phyloP scores from a whole-genome alignment of 768 basidiomycete species.

The Dentipellis sp. region DNA sequence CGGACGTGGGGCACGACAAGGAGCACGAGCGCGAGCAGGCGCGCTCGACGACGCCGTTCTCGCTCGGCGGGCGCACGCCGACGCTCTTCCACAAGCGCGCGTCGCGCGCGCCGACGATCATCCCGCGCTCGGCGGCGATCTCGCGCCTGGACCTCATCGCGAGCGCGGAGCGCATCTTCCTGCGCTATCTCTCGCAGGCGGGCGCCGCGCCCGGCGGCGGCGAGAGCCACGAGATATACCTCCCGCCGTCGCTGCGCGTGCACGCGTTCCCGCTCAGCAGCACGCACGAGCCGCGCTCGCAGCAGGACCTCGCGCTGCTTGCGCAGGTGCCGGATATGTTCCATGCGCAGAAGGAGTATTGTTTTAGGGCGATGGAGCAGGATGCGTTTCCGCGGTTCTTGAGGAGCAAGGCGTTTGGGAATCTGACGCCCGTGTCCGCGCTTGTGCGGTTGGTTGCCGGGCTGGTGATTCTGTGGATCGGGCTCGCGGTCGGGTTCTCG shows the following conservation, averaged over 20 bases:
- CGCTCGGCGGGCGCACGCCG: conserved; percentile 63
- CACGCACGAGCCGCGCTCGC: conserved; percentile 10
- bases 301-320: conserved; percentile 62
- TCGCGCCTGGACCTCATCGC: conserved; percentile 83
- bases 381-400: conserved; percentile 92
- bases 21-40: conserved; percentile 19
- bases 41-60: conserved; percentile 78
- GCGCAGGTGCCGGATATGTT: conserved; percentile 96
- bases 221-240: conserved; percentile 96
- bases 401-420: conserved; percentile 95
- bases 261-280: conserved; percentile 81
- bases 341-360: conserved; percentile 95
- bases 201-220: conserved; percentile 67
- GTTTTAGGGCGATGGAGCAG: conserved; percentile 93
- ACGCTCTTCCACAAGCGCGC: conserved; percentile 72
- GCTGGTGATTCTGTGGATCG: conserved; percentile 87
- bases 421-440: conserved; percentile 86
- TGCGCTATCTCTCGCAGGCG: conserved; percentile 83
- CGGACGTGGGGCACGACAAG: conserved; percentile 27
- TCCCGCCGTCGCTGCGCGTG: conserved; percentile 87
- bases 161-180: conserved; percentile 93
- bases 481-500: conserved; percentile 82
- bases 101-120: conserved; percentile 88
- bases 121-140: conserved; percentile 87
- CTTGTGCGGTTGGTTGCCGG: conserved; percentile 82